Evolutionary conservation across 441 rosid species (phyloP).

Genomic region (Cnidoscolus chayamansa): DNA sequence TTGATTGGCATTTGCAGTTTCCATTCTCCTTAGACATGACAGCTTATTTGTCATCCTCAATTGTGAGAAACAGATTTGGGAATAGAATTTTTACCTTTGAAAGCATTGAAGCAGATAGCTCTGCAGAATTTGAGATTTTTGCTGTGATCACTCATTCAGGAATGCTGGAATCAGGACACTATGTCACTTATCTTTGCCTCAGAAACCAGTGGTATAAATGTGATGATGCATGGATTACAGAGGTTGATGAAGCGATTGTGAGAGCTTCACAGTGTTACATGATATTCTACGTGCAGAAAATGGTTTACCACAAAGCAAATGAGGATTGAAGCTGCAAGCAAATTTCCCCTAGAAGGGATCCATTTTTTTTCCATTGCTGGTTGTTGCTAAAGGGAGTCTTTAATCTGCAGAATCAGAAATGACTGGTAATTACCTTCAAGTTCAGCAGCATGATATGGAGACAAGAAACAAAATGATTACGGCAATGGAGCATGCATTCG

Average conservation of each 20-base stretch:
- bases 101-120: constrained; percentile 45
- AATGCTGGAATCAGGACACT: constrained; percentile 80
- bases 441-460: neutral
- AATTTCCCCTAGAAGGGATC: constrained; percentile 37
- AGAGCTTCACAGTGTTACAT: constrained; percentile 83
- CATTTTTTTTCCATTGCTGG: constrained; percentile 37
- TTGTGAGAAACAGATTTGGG: constrained; percentile 60
- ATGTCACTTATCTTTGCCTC: constrained; percentile 64
- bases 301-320: constrained; percentile 49
- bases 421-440: neutral
- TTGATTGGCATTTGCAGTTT: constrained; percentile 69
- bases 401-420: constrained; percentile 3
- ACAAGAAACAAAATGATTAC: neutral
- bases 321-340: constrained; percentile 47
- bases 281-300: constrained; percentile 79
- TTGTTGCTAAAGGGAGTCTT: constrained; percentile 35
- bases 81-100: constrained; percentile 61
- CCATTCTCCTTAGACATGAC: constrained; percentile 78
- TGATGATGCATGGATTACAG: constrained; percentile 84
- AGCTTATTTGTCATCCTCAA: constrained; percentile 67
- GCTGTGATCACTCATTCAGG: constrained; percentile 83
- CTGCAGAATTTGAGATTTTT: constrained; percentile 71
- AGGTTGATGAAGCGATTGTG: constrained; percentile 76
- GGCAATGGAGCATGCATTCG: neutral
- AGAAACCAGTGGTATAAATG: constrained; percentile 78